Conservation (phyloP, 1,284 basidiomycete genomes). For the Ceratorhiza oryzae-sativae region DNA sequence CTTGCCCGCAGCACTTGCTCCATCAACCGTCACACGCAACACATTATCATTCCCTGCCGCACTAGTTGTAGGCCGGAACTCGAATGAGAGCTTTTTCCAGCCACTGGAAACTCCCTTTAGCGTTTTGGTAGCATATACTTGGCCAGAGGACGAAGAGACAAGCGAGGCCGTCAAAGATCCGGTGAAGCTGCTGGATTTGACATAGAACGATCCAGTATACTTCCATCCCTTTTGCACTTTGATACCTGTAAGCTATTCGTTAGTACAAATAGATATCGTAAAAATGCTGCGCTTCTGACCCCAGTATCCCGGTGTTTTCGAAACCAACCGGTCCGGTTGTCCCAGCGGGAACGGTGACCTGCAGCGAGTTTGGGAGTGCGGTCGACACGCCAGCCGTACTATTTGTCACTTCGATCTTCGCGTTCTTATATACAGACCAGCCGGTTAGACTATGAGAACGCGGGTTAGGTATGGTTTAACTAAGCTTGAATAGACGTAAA, state of each 20-base stretch:
- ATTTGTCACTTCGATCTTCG: slow-evolving; percentile 29
- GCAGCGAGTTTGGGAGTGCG: slow-evolving; percentile 36
- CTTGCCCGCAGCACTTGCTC: slow-evolving; percentile 50
- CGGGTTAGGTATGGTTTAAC: not conserved
- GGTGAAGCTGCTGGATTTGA: slow-evolving; percentile 57
- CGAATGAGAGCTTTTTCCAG: slow-evolving; percentile 62
- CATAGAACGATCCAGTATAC: slow-evolving; percentile 72
- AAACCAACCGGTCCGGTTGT: slow-evolving; percentile 28
- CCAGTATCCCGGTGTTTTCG: slow-evolving; percentile 43
- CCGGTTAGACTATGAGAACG: slow-evolving; percentile 14
- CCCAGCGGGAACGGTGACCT: slow-evolving; percentile 31
- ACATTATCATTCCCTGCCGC: slow-evolving; percentile 57
- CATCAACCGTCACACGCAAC: slow-evolving; percentile 62
- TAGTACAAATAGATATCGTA: not conserved
- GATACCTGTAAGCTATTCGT: slow-evolving; percentile 57
- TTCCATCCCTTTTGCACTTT: slow-evolving; percentile 63
- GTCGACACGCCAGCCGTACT: slow-evolving; percentile 17
- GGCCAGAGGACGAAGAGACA: slow-evolving; percentile 37
- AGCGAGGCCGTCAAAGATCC: slow-evolving; percentile 53
- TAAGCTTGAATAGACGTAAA: not conserved
- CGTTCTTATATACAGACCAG: slow-evolving; percentile 16
- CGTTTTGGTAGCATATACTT: slow-evolving; percentile 26
- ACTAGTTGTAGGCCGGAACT: slow-evolving; percentile 56
- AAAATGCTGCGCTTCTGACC: slow-evolving; percentile 11
- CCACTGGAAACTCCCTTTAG: slow-evolving; percentile 23